Conservation (phyloP, 2,329 filamentous ascomycete genomes). For the Capronia coronata region DNA sequence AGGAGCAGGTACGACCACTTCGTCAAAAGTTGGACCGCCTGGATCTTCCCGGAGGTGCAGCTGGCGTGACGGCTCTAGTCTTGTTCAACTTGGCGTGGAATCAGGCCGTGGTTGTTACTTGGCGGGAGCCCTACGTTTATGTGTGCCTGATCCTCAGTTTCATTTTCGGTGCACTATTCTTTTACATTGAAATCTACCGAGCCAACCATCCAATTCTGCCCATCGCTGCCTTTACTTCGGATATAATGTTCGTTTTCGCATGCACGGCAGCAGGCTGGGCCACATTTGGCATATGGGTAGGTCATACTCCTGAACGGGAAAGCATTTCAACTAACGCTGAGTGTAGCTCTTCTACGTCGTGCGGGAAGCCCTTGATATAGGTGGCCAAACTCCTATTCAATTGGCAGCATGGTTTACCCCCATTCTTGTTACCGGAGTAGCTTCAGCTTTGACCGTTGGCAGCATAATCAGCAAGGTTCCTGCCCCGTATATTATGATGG, state of each 20-base stretch:
- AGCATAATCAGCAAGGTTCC: not conserved
- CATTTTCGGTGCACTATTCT: slow-evolving; percentile 42
- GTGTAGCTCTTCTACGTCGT: slow-evolving; percentile 35
- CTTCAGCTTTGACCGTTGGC: slow-evolving; percentile 29
- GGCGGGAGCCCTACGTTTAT: slow-evolving; percentile 44
- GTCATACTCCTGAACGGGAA: not conserved
- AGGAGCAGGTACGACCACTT: slow-evolving; percentile 29
- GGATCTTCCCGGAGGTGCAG: slow-evolving; percentile 29
- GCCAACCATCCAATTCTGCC: slow-evolving; percentile 41
- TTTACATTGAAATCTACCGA: slow-evolving; percentile 41
- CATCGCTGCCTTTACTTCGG: slow-evolving; percentile 39
- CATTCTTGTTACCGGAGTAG: slow-evolving; percentile 28
- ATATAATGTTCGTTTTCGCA: slow-evolving; percentile 22
- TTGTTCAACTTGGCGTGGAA: slow-evolving; percentile 53
- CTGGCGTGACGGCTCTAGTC: slow-evolving; percentile 46
- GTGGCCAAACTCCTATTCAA: slow-evolving; percentile 27
- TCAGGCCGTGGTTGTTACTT: slow-evolving; percentile 45
- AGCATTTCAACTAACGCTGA: not conserved
- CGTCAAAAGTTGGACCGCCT: slow-evolving; percentile 39
- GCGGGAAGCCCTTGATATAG: slow-evolving; percentile 18
- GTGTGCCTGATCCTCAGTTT: slow-evolving; percentile 43
- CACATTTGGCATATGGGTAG: slow-evolving; percentile 38
- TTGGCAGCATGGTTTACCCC: slow-evolving; percentile 31
- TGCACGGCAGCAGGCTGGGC: slow-evolving; percentile 39
- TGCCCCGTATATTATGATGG: slow-evolving; percentile 8